Evolutionary conservation across 495 filamentous ascomycete species (phyloP).

Genomic region (Xylaria longipes): DNA sequence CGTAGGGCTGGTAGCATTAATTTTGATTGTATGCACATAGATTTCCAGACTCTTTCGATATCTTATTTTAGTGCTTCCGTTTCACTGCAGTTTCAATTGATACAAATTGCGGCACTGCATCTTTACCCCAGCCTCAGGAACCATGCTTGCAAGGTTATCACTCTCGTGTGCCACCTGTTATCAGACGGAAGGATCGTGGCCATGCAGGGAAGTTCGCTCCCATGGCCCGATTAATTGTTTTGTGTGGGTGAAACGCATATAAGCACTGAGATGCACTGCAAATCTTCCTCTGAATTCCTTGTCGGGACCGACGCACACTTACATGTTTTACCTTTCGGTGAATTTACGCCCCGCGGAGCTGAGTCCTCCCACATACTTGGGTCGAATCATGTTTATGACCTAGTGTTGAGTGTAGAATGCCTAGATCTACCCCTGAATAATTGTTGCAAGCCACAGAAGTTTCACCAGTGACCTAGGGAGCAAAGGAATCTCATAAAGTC

Average conservation of each 20-base stretch:
- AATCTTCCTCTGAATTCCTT: background rate
- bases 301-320: background rate
- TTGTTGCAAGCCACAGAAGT: background rate
- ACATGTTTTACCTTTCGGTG: background rate
- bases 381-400: background rate
- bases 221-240: background rate
- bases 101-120: background rate
- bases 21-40: background rate
- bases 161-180: background rate
- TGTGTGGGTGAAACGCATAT: background rate
- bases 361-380: background rate
- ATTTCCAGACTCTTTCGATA: background rate
- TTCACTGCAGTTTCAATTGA: background rate
- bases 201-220: background rate
- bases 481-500: background rate
- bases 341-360: background rate
- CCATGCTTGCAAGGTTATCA: background rate
- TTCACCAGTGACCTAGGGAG: background rate
- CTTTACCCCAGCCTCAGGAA: background rate
- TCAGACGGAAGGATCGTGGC: slow-evolving; percentile 9
- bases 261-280: background rate
- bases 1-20: background rate
- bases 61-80: slow-evolving; percentile 4
- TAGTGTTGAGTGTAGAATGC: too few species aligned
- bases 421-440: background rate